These are phyloP conservation scores for Cardamine occulta DNA, from an alignment of 345 rosid species.

Conservation along the genomic window DNA sequence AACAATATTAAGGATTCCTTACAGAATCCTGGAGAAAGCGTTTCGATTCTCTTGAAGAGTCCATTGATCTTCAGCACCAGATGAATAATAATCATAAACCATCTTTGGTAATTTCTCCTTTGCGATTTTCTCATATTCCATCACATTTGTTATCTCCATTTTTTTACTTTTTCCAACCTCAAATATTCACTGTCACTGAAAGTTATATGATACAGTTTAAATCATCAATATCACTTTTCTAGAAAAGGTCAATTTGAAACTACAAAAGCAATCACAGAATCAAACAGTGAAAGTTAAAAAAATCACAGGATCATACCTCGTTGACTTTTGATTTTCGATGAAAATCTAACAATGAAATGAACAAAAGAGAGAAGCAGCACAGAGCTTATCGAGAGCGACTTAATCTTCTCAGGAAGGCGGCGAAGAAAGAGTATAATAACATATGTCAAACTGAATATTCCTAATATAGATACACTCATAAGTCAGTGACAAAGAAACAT, in stretches of 20 bases:
- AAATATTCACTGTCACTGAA: slow-evolving; percentile 6
- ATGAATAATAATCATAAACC: slow-evolving; percentile 90
- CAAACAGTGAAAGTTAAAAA: neutral
- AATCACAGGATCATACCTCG: slow-evolving; percentile 6
- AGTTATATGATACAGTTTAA: neutral
- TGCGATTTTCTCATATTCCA: slow-evolving; percentile 85
- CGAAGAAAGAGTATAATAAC: slow-evolving; percentile 17
- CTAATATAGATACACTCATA: neutral
- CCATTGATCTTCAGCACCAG: slow-evolving; percentile 99
- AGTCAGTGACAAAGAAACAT: slow-evolving; percentile 7
- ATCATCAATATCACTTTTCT: slow-evolving; percentile 15
- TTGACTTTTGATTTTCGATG: neutral
- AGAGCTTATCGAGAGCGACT: slow-evolving; percentile 23
- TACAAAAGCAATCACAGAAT: slow-evolving; percentile 3
- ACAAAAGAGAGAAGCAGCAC: neutral
- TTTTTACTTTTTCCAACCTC: neutral
- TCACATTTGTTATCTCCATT: slow-evolving; percentile 81
- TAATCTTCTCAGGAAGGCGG: slow-evolving; percentile 36
- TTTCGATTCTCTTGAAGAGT: slow-evolving; percentile 79
- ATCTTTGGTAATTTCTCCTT: slow-evolving; percentile 90
- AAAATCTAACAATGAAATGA: neutral
- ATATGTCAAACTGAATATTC: neutral
- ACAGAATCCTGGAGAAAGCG: slow-evolving; percentile 91
- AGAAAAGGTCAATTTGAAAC: neutral
- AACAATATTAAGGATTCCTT: slow-evolving; percentile 4